Percentiles rank a stretch among this genome's conserved stretches.
phyloP scores from a whole-genome alignment of 257 asterid species.

The Solanum medicagineum region DNA sequence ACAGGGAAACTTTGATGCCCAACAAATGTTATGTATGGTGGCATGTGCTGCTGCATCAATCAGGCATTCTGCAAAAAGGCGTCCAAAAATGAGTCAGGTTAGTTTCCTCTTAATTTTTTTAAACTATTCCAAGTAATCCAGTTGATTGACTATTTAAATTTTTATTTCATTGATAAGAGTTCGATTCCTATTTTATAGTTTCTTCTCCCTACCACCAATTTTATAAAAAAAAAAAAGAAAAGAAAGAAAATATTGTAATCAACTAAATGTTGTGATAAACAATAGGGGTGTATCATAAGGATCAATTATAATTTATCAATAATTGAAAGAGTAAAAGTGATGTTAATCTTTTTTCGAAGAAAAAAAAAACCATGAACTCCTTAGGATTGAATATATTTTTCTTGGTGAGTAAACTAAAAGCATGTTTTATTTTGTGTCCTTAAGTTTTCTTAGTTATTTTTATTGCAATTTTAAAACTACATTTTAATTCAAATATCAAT shows the following conservation, averaged over 20 bases:
- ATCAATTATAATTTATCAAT: neutral
- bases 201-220: no score
- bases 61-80: conserved; percentile 74
- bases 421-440: neutral
- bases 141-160: no score
- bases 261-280: neutral
- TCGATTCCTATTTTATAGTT: no score
- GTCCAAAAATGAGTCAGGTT: conserved; percentile 93
- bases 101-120: neutral
- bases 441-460: neutral
- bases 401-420: neutral
- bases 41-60: conserved; percentile 58
- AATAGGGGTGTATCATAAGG: neutral
- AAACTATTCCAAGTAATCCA: no score
- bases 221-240: no score
- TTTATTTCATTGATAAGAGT: no score
- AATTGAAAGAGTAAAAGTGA: neutral
- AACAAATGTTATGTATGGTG: conserved; percentile 70
- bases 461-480: neutral
- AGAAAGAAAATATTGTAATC: no score
- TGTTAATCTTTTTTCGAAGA: neutral
- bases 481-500: neutral
- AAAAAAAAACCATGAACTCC: neutral
- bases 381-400: neutral
- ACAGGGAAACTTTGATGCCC: conserved; percentile 43